phyloP scores from a whole-genome alignment of 2,329 filamentous ascomycete species.

The Aspergillus alliaceus region DNA sequence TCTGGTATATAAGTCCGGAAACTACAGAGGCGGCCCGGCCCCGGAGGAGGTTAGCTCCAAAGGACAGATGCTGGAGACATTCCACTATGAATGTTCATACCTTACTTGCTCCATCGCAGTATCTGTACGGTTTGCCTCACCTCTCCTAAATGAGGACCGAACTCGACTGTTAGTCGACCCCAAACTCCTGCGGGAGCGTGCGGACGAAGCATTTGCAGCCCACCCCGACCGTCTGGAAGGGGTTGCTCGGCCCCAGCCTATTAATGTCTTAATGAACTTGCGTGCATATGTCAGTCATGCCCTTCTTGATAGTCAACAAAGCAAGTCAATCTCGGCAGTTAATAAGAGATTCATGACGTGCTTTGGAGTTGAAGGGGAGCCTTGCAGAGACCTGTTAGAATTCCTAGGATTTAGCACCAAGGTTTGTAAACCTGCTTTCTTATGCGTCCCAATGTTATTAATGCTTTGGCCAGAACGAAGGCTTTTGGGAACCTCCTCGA shows the following conservation, averaged over 20 bases:
- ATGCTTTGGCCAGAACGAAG: slow-evolving; percentile 30
- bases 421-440: slow-evolving; percentile 32
- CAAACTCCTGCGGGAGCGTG: slow-evolving; percentile 52
- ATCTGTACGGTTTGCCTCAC: slow-evolving; percentile 53
- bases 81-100: slow-evolving; percentile 61
- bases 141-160: slow-evolving; percentile 52
- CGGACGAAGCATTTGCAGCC: slow-evolving; percentile 51
- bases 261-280: slow-evolving; percentile 58
- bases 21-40: slow-evolving; percentile 25
- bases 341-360: slow-evolving; percentile 66
- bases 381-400: slow-evolving; percentile 58
- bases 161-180: slow-evolving; percentile 56
- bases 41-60: slow-evolving; percentile 26
- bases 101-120: slow-evolving; percentile 56
- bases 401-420: slow-evolving; percentile 57
- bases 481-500: slow-evolving; percentile 46
- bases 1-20: slow-evolving; percentile 48
- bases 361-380: slow-evolving; percentile 57
- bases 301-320: slow-evolving; percentile 50
- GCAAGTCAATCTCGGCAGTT: slow-evolving; percentile 55
- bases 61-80: slow-evolving; percentile 43
- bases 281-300: slow-evolving; percentile 62
- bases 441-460: not conserved
- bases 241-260: slow-evolving; percentile 50
- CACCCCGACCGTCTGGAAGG: slow-evolving; percentile 57